Conservation (phyloP, 371 early-diverging fungal genomes). For the Mortierella sp. region DNA sequence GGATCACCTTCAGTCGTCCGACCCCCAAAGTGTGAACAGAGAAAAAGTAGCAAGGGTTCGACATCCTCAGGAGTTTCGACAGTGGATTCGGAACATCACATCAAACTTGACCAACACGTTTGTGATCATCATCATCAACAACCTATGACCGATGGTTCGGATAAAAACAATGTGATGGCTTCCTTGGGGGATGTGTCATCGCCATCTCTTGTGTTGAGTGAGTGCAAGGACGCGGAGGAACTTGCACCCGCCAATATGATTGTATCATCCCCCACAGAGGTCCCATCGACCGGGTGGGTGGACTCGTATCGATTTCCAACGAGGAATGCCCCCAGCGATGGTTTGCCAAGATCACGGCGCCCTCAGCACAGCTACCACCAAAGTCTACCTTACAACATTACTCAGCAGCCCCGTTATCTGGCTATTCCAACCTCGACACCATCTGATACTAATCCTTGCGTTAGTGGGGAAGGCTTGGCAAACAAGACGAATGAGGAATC, state of each 20-base stretch:
- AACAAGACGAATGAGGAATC: too few species aligned
- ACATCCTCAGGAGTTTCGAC: background rate
- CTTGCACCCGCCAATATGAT: background rate
- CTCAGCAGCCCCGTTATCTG: too few species aligned
- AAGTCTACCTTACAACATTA: slow-evolving; percentile 21
- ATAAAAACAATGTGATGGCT: slow-evolving; percentile 7
- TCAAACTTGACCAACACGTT: slow-evolving; percentile 4
- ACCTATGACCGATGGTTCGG: slow-evolving; percentile 22
- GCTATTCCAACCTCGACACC: too few species aligned
- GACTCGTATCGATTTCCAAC: slow-evolving; percentile 27
- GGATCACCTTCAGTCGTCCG: too few species aligned
- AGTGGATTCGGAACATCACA: background rate
- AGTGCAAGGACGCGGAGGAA: background rate
- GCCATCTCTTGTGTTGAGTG: background rate
- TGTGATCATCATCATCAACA: slow-evolving; percentile 7
- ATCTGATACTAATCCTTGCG: too few species aligned
- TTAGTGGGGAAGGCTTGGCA: too few species aligned
- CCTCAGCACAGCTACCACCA: slow-evolving; percentile 19
- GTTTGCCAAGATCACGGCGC: background rate
- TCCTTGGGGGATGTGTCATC: background rate
- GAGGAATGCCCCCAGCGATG: slow-evolving; percentile 4
- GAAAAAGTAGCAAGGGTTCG: too few species aligned
- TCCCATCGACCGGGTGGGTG: slow-evolving; percentile 1
- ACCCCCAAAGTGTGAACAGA: too few species aligned
- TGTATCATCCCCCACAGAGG: too few species aligned